These are phyloP conservation scores for Haplosporangium gracile DNA, from an alignment of 192 early-diverging fungal genomes.

Conservation along the genomic window DNA sequence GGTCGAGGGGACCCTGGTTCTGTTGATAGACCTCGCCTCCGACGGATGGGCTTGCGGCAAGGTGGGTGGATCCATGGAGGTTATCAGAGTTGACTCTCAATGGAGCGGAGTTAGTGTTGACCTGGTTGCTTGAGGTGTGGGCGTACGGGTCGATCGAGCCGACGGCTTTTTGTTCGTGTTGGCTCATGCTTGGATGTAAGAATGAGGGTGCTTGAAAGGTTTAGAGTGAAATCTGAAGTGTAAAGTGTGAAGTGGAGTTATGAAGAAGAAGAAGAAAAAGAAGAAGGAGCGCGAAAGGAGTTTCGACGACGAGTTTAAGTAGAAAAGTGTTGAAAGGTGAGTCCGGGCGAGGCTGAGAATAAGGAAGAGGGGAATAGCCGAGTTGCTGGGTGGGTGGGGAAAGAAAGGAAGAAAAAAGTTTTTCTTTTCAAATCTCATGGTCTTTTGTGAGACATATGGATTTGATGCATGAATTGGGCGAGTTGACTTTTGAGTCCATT, in stretches of 20 bases:
- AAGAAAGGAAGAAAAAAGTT: not conserved
- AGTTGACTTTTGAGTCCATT: not conserved
- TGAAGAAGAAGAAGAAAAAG: not conserved
- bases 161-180: not conserved
- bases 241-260: not conserved
- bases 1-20: not conserved
- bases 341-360: not conserved
- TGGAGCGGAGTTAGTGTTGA: not conserved
- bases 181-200: not conserved
- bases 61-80: not conserved
- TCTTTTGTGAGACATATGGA: not conserved
- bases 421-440: not conserved
- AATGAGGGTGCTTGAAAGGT: not conserved
- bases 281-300: not conserved
- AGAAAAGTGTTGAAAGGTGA: not conserved
- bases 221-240: not conserved
- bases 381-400: not conserved
- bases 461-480: not conserved
- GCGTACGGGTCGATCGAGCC: not conserved
- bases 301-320: not conserved
- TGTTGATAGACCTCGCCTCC: not conserved
- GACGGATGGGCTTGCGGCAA: not conserved
- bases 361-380: not conserved
- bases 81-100: not conserved
- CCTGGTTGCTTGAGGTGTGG: not conserved